Conservation (phyloP, 306 rosid genomes). For the Glycine tomentella region DNA sequence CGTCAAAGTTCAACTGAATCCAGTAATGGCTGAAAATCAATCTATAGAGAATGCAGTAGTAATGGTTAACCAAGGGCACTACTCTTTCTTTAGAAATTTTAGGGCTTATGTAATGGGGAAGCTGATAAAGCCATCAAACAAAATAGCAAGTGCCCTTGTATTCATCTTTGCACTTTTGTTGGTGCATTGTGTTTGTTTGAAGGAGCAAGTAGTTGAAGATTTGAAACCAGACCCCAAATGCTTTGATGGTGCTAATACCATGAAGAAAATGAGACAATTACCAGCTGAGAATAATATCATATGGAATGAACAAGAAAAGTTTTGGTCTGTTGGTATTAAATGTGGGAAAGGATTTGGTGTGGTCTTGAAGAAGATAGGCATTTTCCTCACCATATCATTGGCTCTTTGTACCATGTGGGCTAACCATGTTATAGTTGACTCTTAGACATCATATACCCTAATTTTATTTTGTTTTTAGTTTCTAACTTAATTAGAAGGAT, state of each 20-base stretch:
- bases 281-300: conserved; percentile 40
- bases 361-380: conserved; percentile 73
- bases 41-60: conserved; percentile 41
- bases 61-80: conserved; percentile 17
- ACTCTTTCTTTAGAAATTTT: conserved; percentile 42
- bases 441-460: conserved; percentile 47
- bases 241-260: background rate
- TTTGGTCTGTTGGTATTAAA: conserved; percentile 54
- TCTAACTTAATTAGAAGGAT: conserved; percentile 56
- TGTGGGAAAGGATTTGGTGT: conserved; percentile 60
- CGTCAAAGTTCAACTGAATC: conserved; percentile 76
- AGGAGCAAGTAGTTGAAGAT: conserved; percentile 48
- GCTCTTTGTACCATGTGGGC: conserved; percentile 93
- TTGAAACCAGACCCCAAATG: background rate
- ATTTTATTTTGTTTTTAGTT: conserved; percentile 45
- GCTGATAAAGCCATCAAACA: conserved; percentile 55
- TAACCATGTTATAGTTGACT: conserved; percentile 57
- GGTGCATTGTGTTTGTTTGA: conserved; percentile 52
- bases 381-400: conserved; percentile 73
- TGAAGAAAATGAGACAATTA: conserved; percentile 45
- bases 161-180: conserved; percentile 56
- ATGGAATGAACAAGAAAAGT: conserved; percentile 43
- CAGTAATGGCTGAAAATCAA: conserved; percentile 42
- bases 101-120: conserved; percentile 46
- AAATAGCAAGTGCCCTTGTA: conserved; percentile 50